Percentiles rank a stretch among this genome's conserved stretches.
Conservation (phyloP, 257 asterid genomes). For the Solanum stenotomum region DNA sequence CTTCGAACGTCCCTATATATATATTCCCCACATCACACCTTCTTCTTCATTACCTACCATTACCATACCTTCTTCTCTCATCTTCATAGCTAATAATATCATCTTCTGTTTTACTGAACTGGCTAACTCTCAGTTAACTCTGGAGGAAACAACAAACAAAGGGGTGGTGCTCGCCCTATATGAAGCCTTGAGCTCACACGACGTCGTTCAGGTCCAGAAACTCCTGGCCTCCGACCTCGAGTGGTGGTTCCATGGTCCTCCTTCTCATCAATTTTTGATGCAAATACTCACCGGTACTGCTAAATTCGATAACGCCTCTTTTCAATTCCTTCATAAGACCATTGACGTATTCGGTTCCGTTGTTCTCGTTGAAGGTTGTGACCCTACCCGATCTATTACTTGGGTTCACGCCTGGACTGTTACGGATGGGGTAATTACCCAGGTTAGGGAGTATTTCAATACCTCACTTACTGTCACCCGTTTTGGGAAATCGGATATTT, state of each 20-base stretch:
- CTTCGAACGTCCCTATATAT: neutral
- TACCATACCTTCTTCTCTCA: neutral
- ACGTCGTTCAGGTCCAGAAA: conserved; percentile 61
- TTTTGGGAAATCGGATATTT: conserved; percentile 25
- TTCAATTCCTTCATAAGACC: conserved; percentile 59
- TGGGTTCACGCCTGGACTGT: conserved; percentile 99
- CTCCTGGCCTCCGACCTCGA: conserved; percentile 88
- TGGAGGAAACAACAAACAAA: conserved; percentile 75
- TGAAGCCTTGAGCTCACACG: conserved; percentile 77
- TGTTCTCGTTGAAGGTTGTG: conserved; percentile 85
- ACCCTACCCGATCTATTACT: conserved; percentile 43
- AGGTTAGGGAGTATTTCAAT: conserved; percentile 89
- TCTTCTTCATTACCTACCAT: neutral
- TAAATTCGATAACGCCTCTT: conserved; percentile 23
- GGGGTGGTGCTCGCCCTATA: conserved; percentile 99
- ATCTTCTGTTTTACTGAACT: conserved; percentile 33
- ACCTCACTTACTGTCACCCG: conserved; percentile 90
- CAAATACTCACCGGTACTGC: conserved; percentile 76
- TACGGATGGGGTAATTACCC: conserved; percentile 89
- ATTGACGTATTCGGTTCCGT: conserved; percentile 64
- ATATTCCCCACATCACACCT: neutral
- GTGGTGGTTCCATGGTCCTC: conserved; percentile 99
- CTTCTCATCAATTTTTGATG: conserved; percentile 94
- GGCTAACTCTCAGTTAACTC: conserved; percentile 68
- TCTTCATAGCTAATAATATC: neutral